Evolutionary conservation across 768 basidiomycete genomes (phyloP).

Genomic region (Zangia roseola): DNA sequence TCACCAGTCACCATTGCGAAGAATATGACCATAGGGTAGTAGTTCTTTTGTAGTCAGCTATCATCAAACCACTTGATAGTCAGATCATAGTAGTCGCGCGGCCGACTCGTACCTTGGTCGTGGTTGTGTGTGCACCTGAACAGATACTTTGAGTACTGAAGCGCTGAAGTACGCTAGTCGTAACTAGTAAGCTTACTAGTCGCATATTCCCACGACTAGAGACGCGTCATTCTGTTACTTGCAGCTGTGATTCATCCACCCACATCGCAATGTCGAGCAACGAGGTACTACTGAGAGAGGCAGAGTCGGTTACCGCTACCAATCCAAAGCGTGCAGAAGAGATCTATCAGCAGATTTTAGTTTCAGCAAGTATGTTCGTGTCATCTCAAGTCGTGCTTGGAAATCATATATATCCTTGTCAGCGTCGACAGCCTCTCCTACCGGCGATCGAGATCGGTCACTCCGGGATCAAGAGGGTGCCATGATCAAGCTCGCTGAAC

Average conservation of each 20-base stretch:
- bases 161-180: no score
- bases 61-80: no score
- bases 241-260: not conserved
- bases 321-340: constrained; percentile 65
- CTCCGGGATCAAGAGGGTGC: constrained; percentile 84
- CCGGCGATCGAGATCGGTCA: constrained; percentile 50
- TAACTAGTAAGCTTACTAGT: no score
- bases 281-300: constrained; percentile 40
- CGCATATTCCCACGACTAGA: constrained; percentile 21
- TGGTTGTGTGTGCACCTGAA: no score
- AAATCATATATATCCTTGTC: not conserved
- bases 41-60: no score
- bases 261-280: constrained; percentile 25
- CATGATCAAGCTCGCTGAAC: constrained; percentile 79
- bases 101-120: no score
- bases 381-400: not conserved
- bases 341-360: constrained; percentile 72
- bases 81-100: no score
- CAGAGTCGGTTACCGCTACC: constrained; percentile 43
- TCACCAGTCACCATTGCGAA: no score
- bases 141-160: no score
- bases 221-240: constrained; percentile 21
- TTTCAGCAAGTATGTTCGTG: constrained; percentile 32
- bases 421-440: constrained; percentile 32
- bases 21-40: no score